A percentile compares a stretch with the other conserved stretches of the same genome.
These are phyloP conservation scores for Candida mattraensis DNA, from an alignment of 805 yeast genomes.

Conservation along the genomic window DNA sequence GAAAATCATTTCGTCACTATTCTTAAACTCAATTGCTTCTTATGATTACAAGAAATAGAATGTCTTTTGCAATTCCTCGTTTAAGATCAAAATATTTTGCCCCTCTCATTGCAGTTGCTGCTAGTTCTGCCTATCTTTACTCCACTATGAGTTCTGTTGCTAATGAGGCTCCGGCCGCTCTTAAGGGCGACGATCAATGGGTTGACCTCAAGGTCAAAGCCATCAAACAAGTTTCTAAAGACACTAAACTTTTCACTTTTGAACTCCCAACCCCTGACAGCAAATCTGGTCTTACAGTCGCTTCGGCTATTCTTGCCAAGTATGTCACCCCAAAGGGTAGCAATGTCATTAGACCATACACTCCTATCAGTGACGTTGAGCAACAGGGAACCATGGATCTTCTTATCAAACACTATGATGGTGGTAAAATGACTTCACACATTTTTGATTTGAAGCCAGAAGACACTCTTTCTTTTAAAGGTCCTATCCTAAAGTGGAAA, in stretches of 20 bases:
- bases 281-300: conserved; percentile 72
- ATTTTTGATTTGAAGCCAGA: conserved; percentile 66
- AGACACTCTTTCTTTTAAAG: conserved; percentile 88
- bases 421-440: conserved; percentile 85
- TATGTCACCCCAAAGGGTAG: conserved; percentile 80
- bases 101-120: conserved; percentile 41
- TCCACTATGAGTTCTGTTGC: conserved; percentile 29
- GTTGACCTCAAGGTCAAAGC: conserved; percentile 59
- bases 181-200: conserved; percentile 69
- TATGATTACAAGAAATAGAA: too few relatives aligned
- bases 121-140: conserved; percentile 40
- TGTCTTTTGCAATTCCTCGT: conserved; percentile 16
- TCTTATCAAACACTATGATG: conserved; percentile 82
- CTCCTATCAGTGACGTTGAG: conserved; percentile 76
- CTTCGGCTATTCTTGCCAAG: conserved; percentile 81
- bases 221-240: conserved; percentile 50
- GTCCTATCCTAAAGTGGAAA: conserved; percentile 89
- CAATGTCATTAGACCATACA: conserved; percentile 84
- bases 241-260: conserved; percentile 70
- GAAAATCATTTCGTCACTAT: not conserved
- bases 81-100: conserved; percentile 18
- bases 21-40: conserved; percentile 1
- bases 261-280: conserved; percentile 66
- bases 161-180: conserved; percentile 42
- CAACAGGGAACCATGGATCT: conserved; percentile 75